phyloP scores from a whole-genome alignment of 1,139 yeast genomes.

The Wickerhamomyces sp. region DNA sequence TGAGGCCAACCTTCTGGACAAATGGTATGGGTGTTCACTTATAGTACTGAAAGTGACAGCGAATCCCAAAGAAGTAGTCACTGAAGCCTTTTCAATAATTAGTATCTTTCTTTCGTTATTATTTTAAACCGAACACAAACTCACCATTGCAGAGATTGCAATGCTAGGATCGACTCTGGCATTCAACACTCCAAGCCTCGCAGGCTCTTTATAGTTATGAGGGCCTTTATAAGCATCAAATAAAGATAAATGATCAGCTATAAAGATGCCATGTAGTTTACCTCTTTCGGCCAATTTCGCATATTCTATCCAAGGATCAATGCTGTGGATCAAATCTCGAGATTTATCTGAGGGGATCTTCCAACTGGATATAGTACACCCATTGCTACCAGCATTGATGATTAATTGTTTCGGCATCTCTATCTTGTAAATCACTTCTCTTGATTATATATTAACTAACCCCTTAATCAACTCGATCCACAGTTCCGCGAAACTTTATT shows the following conservation, averaged over 20 bases:
- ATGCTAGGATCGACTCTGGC: constrained; percentile 31
- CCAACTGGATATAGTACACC: constrained; percentile 28
- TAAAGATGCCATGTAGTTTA: constrained; percentile 34
- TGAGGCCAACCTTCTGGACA: constrained; percentile 35
- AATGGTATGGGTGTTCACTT: constrained; percentile 36
- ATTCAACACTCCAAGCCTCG: constrained; percentile 32
- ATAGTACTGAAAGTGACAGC: constrained; percentile 36
- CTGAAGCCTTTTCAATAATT: no score
- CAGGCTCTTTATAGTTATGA: constrained; percentile 26
- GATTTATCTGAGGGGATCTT: constrained; percentile 36
- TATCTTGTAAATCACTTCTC: no score
- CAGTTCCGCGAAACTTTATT: neutral
- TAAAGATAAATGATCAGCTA: constrained; percentile 37
- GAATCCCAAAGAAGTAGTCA: constrained; percentile 31
- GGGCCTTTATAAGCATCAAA: constrained; percentile 33
- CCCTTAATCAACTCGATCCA: no score
- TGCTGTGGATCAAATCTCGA: constrained; percentile 26
- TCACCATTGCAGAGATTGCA: constrained; percentile 33
- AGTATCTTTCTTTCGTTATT: no score
- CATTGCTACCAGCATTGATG: neutral
- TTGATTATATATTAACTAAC: no score
- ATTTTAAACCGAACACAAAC: no score
- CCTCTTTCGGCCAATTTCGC: constrained; percentile 36
- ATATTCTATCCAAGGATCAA: constrained; percentile 35
- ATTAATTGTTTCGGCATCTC: no score